Evolutionary conservation across 257 asterid genomes (phyloP), one percentile per base, ranked within the genome.

Genomic region (Solanum arcanum): DNA sequence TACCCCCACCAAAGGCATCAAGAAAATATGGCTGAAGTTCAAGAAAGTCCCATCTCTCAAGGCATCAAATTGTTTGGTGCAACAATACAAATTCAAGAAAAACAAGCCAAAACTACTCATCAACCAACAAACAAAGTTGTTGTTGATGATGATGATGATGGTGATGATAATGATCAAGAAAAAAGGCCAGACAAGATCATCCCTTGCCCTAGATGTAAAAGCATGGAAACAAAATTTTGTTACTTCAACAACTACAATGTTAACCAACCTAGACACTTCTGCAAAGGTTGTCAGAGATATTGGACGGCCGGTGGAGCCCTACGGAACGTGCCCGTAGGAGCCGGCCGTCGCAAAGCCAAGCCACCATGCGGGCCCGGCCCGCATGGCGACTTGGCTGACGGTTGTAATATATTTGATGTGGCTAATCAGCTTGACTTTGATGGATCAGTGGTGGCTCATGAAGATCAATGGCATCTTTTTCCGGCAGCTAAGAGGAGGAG

Each of bases 251-350:
- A 95, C 84, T 95, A 94, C 92, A 95, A 95, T 87, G 98, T 94
- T 83, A 95, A 95, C 88, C 98, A 95, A 88, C 98, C 98, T 15
- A 86, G 98, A 56, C 98, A 95, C 93, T 95, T 93, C 72, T 95
- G 98, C 84, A 93, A 93, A 90, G 94, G 95, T 49, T 95, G 98
- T 87, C 98, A 95, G 86, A 88, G 98, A 83, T 95, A 95, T 88
- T 95, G 98, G 98, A 95, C 98, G 20, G 98, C 98, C 86, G 98
- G 98, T 11, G 98, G 98, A 1, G 95, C 96, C 80, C 94, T 95
- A 33, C 92, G 98, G 46, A 94, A 94, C 86, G 98, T 95, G 12
- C 98, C 97, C 59, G 91, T 95, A 47, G 98, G 98, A 39, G 98
- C 98, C 66, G 98, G 98, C 56, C 95, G 98, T 84, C 95, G 98